Percentiles rank a stretch among this genome's conserved stretches.
These are phyloP conservation scores for Alternaria sp. DNA, from an alignment of 2,329 filamentous ascomycete genomes.

Conservation along the genomic window DNA sequence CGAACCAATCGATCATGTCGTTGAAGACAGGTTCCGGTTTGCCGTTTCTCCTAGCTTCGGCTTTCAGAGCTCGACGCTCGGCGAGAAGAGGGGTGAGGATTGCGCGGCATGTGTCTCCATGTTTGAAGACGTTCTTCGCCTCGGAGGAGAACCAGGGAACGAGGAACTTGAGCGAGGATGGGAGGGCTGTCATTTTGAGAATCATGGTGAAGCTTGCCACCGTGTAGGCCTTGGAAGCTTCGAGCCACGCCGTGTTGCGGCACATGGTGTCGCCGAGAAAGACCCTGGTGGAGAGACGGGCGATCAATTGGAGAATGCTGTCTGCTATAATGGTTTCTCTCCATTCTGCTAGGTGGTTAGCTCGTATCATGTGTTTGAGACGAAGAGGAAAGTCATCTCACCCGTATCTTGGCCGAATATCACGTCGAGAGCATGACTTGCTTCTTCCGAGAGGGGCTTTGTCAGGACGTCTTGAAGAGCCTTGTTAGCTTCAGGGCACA, in stretches of 20 bases:
- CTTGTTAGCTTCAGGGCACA: neutral
- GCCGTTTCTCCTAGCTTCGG: neutral
- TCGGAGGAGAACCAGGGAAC: neutral
- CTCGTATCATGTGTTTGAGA: neutral
- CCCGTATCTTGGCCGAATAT: neutral
- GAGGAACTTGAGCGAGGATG: neutral
- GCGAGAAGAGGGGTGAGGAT: neutral
- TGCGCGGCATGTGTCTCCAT: neutral
- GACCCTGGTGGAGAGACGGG: slow-evolving; percentile 1
- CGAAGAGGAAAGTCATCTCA: neutral
- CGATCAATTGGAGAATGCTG: neutral
- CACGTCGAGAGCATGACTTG: neutral
- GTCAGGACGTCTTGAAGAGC: neutral
- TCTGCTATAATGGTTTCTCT: neutral
- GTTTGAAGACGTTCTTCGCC: neutral
- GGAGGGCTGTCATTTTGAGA: neutral
- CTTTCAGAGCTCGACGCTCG: neutral
- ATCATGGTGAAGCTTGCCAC: neutral
- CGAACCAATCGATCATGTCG: neutral
- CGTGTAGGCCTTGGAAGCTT: slow-evolving; percentile 43
- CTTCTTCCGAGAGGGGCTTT: neutral
- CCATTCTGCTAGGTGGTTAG: neutral
- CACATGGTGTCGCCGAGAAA: slow-evolving; percentile 49
- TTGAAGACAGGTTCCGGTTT: neutral
- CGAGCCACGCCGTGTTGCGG: slow-evolving; percentile 49